Evolutionary conservation across 2,329 filamentous ascomycete species (phyloP).

Genomic region (Exophiala sideris): DNA sequence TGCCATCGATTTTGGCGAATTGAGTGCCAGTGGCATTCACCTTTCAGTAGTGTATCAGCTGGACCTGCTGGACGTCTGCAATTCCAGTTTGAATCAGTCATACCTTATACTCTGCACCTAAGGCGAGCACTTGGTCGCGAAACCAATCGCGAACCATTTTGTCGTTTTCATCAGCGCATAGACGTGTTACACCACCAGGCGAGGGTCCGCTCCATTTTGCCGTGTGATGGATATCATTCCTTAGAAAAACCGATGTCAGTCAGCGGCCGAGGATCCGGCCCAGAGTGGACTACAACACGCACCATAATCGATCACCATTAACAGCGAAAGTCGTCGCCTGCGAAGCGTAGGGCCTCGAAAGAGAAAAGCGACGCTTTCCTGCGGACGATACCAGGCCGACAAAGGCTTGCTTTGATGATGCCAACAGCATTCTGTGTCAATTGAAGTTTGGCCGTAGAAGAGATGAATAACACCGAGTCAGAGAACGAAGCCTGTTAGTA

Average conservation of each 20-base stretch:
- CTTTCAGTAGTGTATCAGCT: background rate
- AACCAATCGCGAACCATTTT: slow-evolving; percentile 31
- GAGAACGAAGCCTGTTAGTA: too few relatives aligned
- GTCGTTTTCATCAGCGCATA: slow-evolving; percentile 26
- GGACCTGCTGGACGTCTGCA: background rate
- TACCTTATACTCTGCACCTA: slow-evolving; percentile 30
- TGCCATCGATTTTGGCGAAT: slow-evolving; percentile 32
- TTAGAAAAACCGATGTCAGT: background rate
- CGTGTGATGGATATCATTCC: slow-evolving; percentile 21
- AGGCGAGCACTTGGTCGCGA: slow-evolving; percentile 23
- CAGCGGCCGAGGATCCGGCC: background rate
- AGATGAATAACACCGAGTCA: too few relatives aligned
- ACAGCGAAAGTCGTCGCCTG: slow-evolving; percentile 10
- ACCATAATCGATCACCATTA: slow-evolving; percentile 17
- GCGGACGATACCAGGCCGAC: too few relatives aligned
- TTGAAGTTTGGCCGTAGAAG: too few relatives aligned
- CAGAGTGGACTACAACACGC: background rate
- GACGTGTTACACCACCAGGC: slow-evolving; percentile 20
- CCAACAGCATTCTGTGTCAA: too few relatives aligned
- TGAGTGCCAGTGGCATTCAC: slow-evolving; percentile 37
- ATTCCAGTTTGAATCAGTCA: too few relatives aligned
- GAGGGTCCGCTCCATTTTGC: slow-evolving; percentile 33
- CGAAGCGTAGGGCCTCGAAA: slow-evolving; percentile 1
- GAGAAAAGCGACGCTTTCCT: background rate
- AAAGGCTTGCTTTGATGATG: too few relatives aligned